phyloP scores from a whole-genome alignment of 106 monocot genomes.

The Dioscorea dumetorum region DNA sequence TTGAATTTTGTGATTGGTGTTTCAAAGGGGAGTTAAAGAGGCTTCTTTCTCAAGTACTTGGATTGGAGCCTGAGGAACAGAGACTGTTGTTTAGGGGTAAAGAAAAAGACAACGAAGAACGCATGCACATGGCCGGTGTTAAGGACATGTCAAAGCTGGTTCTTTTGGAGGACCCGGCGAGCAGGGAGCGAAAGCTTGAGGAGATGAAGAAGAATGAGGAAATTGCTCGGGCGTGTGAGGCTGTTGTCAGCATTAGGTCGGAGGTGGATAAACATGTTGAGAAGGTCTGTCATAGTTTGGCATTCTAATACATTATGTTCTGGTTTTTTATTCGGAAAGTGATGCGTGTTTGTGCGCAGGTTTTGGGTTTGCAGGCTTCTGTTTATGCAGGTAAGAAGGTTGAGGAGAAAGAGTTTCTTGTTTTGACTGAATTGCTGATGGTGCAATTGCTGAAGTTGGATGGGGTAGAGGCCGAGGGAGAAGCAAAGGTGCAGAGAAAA shows the following conservation, averaged over 20 bases:
- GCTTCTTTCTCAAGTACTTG: conserved; percentile 41
- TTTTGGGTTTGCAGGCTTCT: conserved; percentile 40
- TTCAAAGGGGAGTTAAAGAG: conserved; percentile 81
- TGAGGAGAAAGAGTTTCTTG: conserved; percentile 60
- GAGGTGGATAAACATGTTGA: conserved; percentile 73
- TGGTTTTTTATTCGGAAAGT: not conserved
- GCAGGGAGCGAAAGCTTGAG: conserved; percentile 46
- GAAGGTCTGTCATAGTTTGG: conserved; percentile 37
- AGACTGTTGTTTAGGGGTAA: conserved; percentile 88
- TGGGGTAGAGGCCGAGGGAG: conserved; percentile 80
- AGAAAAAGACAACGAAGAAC: conserved; percentile 66
- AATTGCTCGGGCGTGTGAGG: conserved; percentile 57
- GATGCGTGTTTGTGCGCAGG: conserved; percentile 26
- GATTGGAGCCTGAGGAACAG: conserved; percentile 73
- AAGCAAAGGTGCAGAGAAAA: conserved; percentile 71
- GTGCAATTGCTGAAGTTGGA: conserved; percentile 82
- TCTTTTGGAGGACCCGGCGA: conserved; percentile 76
- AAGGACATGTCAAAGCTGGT: conserved; percentile 74
- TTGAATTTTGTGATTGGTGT: not conserved
- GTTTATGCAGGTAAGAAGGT: conserved; percentile 47
- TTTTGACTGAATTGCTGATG: conserved; percentile 82
- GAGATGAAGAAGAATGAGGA: conserved; percentile 37
- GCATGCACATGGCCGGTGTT: conserved; percentile 64
- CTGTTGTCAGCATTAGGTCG: conserved; percentile 42
- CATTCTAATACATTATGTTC: not conserved